Conservation (phyloP, 1,284 basidiomycete genomes). For the Ceratobasidium sp. region DNA sequence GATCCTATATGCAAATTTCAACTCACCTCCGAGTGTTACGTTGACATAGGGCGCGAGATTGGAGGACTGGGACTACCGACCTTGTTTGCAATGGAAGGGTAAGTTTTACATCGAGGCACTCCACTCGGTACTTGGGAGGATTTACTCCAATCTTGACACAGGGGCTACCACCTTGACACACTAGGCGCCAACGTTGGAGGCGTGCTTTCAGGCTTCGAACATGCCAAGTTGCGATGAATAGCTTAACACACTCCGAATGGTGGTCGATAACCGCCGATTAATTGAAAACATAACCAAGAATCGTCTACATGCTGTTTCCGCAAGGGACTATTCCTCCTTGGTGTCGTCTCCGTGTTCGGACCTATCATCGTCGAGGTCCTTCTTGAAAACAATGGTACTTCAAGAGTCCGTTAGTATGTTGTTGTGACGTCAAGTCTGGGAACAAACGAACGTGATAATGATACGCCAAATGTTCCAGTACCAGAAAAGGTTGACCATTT, state of each 20-base stretch:
- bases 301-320: neutral
- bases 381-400: slow-evolving; percentile 53
- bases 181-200: slow-evolving; percentile 38
- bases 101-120: slow-evolving; percentile 30
- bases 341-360: slow-evolving; percentile 61
- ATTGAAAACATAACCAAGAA: slow-evolving; percentile 14
- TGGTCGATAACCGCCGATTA: slow-evolving; percentile 12
- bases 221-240: neutral
- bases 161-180: slow-evolving; percentile 33
- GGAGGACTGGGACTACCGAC: slow-evolving; percentile 52
- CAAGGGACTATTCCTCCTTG: slow-evolving; percentile 49
- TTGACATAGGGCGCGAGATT: slow-evolving; percentile 55
- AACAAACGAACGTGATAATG: slow-evolving; percentile 61
- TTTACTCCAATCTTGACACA: slow-evolving; percentile 11
- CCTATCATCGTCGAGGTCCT: slow-evolving; percentile 58
- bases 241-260: neutral
- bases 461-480: slow-evolving; percentile 86
- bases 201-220: slow-evolving; percentile 25
- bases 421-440: neutral
- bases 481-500: slow-evolving; percentile 92
- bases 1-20: slow-evolving; percentile 59
- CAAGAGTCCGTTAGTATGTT: neutral
- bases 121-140: neutral
- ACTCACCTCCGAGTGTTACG: slow-evolving; percentile 55
- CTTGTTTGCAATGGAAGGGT: slow-evolving; percentile 60